Percentiles rank a stretch among this genome's conserved stretches.
Evolutionary conservation across 352 stramenopile genomes (phyloP).

Genomic region (Aphanomyces cochlioides): DNA sequence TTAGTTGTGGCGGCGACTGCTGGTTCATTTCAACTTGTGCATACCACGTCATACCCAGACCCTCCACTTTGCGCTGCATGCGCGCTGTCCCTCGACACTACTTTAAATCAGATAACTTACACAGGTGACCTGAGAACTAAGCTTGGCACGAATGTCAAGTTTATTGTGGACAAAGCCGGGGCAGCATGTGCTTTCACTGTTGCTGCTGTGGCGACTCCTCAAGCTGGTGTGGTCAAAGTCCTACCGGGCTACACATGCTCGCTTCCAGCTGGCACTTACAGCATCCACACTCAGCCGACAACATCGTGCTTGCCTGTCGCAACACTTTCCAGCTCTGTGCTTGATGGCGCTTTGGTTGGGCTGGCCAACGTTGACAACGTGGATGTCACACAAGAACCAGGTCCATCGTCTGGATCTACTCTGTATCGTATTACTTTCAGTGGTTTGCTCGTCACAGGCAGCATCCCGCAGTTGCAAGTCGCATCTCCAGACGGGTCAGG

Average conservation of each 20-base stretch:
- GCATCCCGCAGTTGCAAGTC: conserved; percentile 41
- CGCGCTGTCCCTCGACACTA: conserved; percentile 33
- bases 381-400: conserved; percentile 52
- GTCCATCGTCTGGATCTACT: conserved; percentile 40
- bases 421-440: conserved; percentile 88
- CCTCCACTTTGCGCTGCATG: conserved; percentile 16
- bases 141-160: conserved; percentile 71
- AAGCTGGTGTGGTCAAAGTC: conserved; percentile 44
- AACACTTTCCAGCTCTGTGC: conserved; percentile 29
- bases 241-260: conserved; percentile 38
- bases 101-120: conserved; percentile 28
- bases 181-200: conserved; percentile 61
- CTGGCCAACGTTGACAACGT: conserved; percentile 53
- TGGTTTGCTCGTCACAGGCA: conserved; percentile 56
- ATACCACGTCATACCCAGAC: conserved; percentile 32
- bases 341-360: conserved; percentile 34
- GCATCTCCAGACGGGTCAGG: conserved; percentile 52
- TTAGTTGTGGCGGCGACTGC: conserved; percentile 65
- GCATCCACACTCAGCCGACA: conserved; percentile 50
- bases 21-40: conserved; percentile 71
- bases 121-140: conserved; percentile 53
- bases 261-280: conserved; percentile 43
- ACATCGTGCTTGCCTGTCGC: conserved; percentile 47
- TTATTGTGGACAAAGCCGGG: conserved; percentile 49
- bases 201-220: conserved; percentile 35